Evolutionary conservation across 208 protist species (phyloP), one percentile per base, ranked within the genome.

Genomic region (Phytomonas serpens): DNA sequence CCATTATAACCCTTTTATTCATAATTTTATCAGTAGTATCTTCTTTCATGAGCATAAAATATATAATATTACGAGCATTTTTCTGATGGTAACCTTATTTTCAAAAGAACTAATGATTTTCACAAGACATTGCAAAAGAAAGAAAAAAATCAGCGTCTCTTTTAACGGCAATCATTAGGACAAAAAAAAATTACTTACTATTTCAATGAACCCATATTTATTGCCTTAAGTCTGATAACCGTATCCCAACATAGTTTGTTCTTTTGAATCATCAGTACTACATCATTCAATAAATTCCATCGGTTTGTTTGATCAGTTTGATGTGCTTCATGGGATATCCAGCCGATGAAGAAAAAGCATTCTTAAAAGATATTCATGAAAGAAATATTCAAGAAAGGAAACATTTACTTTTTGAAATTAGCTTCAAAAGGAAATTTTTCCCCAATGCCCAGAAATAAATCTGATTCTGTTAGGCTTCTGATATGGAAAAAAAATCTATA

Each of bases 1-100:
- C 16, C 64, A 37, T 57, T 36, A 23, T 38, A 32, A 34, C 52
- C 29, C 9, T 27, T 69, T 51, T 9, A 51, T 37, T 29, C 62
- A 16, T 72, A 52, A 66, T 23, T 62, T 71, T 62, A 31, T 0
- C 30, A 34, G 33, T 30, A 27, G 33, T 1, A 7, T 34, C 33
- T 5, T 42, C 33, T 71, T 31, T 71, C n/a, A 27, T 61, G 37
- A 71, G 23, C 31, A 51, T 64, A 38, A 31, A 42, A 38, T 14
- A 38, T 14, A 68, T 29, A 61, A 52, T 47, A 23, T 47, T 47
- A 11, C 9, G 14, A 16, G 40, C 13, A 47, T 19, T 16, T 47
- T 19, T 47, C 14, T 47, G 7, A 47, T 11, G 4, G 14, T 47
- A 47, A 19, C 40, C 40, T 23, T 47, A 47, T 11, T 47, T 47